phyloP scores from a whole-genome alignment of 208 protist species.

The Polymyxa betae region DNA sequence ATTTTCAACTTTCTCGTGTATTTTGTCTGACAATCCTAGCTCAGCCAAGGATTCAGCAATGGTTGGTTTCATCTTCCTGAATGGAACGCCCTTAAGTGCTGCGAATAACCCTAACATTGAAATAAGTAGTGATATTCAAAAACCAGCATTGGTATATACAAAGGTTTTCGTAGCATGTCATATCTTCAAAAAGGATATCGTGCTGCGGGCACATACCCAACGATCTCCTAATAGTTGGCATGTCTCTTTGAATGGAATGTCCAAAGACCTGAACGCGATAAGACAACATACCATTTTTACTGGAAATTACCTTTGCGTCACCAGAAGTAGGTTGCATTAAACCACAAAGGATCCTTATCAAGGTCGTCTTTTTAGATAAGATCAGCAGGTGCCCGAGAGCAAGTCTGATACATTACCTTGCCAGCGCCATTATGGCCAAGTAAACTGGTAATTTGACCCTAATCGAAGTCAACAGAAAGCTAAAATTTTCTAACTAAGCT shows the following conservation, averaged over 20 bases:
- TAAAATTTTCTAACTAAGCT: neutral
- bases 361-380: constrained; percentile 62
- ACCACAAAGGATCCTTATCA: constrained; percentile 67
- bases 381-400: neutral
- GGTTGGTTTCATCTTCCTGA: neutral
- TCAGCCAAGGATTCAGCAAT: neutral
- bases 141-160: neutral
- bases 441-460: constrained; percentile 2
- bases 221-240: neutral
- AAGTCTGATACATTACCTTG: neutral
- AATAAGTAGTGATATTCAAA: neutral
- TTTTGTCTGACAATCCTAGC: neutral
- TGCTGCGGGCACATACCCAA: constrained; percentile 28
- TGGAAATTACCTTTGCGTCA: constrained; percentile 36
- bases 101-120: neutral
- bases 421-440: constrained; percentile 55
- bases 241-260: neutral
- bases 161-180: constrained; percentile 6
- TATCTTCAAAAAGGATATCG: constrained; percentile 14
- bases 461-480: neutral
- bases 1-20: neutral
- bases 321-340: constrained; percentile 64
- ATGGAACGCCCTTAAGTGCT: neutral
- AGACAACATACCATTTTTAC: neutral
- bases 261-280: neutral